Evolutionary conservation across 163 green algal species (phyloP).

Genomic region (Scenedesmus sp.): DNA sequence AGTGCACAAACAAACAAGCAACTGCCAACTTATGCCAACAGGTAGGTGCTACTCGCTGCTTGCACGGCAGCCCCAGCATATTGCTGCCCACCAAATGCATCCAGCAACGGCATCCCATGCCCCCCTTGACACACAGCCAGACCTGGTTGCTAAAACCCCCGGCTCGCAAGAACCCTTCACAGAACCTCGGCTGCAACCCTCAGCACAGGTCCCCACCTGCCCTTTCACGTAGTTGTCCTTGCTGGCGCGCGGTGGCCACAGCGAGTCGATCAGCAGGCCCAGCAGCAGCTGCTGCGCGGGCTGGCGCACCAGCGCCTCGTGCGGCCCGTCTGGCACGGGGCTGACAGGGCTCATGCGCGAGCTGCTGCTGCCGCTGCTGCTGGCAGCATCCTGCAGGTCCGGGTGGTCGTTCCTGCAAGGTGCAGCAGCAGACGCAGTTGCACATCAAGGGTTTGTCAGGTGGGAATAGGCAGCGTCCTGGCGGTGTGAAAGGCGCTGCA

Average conservation of each 20-base stretch:
- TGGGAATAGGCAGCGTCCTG: too few species aligned
- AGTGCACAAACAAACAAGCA: too few species aligned
- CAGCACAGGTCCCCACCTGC: neutral
- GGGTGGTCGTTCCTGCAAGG: conserved; percentile 6
- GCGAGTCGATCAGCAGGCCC: conserved; percentile 25
- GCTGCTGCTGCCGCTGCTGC: conserved; percentile 18
- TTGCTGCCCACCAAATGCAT: too few species aligned
- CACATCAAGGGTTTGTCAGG: too few species aligned
- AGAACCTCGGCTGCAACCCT: neutral
- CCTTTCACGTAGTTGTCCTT: conserved; percentile 34
- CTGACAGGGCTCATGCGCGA: neutral
- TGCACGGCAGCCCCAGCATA: neutral
- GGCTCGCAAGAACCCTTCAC: too few species aligned
- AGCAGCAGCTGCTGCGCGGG: conserved; percentile 34
- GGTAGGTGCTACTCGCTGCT: neutral
- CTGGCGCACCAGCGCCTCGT: neutral
- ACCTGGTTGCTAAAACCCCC: too few species aligned
- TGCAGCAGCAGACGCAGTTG: neutral
- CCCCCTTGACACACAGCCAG: too few species aligned
- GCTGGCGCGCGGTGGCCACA: conserved; percentile 26
- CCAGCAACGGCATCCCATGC: too few species aligned
- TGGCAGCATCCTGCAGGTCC: neutral
- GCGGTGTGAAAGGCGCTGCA: too few species aligned
- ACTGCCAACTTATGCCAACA: too few species aligned
- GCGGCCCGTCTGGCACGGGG: neutral